Conservation (phyloP, 2,329 filamentous ascomycete species). For the Tolypocladium amazonense region DNA sequence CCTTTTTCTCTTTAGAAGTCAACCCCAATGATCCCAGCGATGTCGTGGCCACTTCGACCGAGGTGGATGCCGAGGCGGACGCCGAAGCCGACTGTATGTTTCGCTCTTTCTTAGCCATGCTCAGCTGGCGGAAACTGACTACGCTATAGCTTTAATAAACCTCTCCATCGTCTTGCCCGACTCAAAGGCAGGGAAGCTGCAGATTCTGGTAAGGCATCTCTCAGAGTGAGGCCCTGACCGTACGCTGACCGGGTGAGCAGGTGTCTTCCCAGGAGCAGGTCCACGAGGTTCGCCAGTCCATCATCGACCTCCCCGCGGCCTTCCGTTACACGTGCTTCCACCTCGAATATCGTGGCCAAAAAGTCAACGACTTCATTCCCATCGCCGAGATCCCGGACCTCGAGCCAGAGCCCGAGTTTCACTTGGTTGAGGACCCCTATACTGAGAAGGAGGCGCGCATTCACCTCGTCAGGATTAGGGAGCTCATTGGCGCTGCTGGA, state of each 20-base stretch:
- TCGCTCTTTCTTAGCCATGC: neutral
- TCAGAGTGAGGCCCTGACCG: neutral
- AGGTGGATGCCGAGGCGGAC: constrained; percentile 18
- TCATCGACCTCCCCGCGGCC: constrained; percentile 85
- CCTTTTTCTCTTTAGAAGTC: constrained; percentile 3
- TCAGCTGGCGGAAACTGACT: neutral
- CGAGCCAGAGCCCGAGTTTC: constrained; percentile 64
- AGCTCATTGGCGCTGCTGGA: constrained; percentile 85
- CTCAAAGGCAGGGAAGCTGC: constrained; percentile 59
- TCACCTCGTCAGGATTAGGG: constrained; percentile 82
- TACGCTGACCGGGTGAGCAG: constrained; percentile 28
- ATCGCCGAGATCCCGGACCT: constrained; percentile 81
- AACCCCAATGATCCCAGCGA: constrained; percentile 14
- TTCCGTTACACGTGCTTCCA: constrained; percentile 99
- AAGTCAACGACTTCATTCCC: constrained; percentile 91
- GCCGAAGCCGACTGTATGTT: constrained; percentile 22
- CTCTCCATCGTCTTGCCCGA: constrained; percentile 76
- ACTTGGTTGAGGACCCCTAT: constrained; percentile 86
- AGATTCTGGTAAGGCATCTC: constrained; percentile 60
- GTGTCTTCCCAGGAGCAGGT: constrained; percentile 91
- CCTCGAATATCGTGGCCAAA: constrained; percentile 77
- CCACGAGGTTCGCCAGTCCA: constrained; percentile 91
- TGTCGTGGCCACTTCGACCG: constrained; percentile 11
- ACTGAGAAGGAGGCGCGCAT: constrained; percentile 97
- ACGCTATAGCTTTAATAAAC: constrained; percentile 37